Percentiles rank a stretch among this genome's conserved stretches.
Evolutionary conservation across 2,329 filamentous ascomycete genomes (phyloP).

Genomic region (Penicillium sp.): DNA sequence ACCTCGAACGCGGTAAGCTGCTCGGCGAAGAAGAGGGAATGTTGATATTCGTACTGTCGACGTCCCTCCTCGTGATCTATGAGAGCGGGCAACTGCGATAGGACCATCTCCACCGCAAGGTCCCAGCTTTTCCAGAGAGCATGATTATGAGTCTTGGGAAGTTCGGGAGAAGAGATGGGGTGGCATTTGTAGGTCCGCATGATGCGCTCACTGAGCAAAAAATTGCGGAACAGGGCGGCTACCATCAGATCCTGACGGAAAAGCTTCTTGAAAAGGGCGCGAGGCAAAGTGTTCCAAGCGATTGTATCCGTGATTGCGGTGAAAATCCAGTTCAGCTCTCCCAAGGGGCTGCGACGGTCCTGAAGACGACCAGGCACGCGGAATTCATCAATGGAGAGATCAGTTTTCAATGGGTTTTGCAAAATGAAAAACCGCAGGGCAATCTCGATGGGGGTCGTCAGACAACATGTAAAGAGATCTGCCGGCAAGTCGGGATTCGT

Average conservation of each 20-base stretch:
- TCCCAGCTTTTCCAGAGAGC: conserved; percentile 98
- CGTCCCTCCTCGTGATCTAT: conserved; percentile 69
- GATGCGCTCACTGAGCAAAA: conserved; percentile 85
- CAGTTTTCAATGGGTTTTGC: conserved; percentile 69
- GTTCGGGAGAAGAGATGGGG: conserved; percentile 80
- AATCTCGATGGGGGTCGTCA: conserved; percentile 97
- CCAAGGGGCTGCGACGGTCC: conserved; percentile 85
- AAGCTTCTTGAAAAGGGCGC: conserved; percentile 89
- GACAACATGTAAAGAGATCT: conserved; percentile 89
- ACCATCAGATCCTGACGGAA: conserved; percentile 98
- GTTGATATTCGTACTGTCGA: conserved; percentile 81
- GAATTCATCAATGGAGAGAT: conserved; percentile 71
- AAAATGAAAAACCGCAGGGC: conserved; percentile 93
- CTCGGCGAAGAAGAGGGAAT: conserved; percentile 94
- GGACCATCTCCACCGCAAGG: conserved; percentile 87
- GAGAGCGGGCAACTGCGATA: conserved; percentile 80
- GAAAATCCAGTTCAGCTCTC: conserved; percentile 98
- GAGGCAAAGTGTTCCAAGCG: conserved; percentile 90
- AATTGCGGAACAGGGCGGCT: conserved; percentile 94
- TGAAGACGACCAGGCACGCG: conserved; percentile 87
- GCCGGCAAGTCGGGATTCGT: conserved; percentile 91
- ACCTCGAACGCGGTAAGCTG: conserved; percentile 96
- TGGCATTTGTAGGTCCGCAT: conserved; percentile 97
- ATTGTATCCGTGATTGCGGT: conserved; percentile 98
- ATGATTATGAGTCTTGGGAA: conserved; percentile 94